phyloP scores from a whole-genome alignment of 768 basidiomycete genomes.

The Trichaptum fuscoviolaceum region DNA sequence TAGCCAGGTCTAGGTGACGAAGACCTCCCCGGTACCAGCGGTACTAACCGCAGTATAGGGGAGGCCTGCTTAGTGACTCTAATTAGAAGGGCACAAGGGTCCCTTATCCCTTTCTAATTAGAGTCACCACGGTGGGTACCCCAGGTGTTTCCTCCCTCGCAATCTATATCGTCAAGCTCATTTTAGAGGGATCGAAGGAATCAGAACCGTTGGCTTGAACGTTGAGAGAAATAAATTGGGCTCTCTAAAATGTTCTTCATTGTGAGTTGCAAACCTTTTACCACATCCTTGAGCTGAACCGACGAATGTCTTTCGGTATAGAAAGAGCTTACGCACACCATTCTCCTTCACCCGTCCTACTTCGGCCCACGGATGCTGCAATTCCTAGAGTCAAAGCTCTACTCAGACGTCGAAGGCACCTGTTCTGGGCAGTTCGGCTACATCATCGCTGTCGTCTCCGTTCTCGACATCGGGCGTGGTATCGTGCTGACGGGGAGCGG shows the following conservation, averaged over 20 bases:
- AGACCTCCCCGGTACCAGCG: too few species aligned
- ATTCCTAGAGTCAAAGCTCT: slow-evolving; percentile 89
- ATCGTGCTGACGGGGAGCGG: slow-evolving; percentile 89
- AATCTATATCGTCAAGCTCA: too few species aligned
- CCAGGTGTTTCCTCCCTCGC: too few species aligned
- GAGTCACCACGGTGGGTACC: too few species aligned
- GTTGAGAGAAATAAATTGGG: too few species aligned
- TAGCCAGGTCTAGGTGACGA: too few species aligned
- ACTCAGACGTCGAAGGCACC: slow-evolving; percentile 95
- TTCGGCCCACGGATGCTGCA: slow-evolving; percentile 95
- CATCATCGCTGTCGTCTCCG: slow-evolving; percentile 88
- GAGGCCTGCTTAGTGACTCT: too few species aligned
- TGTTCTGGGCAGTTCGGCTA: slow-evolving; percentile 95
- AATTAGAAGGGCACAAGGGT: too few species aligned
- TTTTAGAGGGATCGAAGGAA: too few species aligned
- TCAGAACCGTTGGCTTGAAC: too few species aligned
- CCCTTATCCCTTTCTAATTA: too few species aligned
- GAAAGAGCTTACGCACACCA: slow-evolving; percentile 98
- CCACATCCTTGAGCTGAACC: not conserved
- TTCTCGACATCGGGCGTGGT: slow-evolving; percentile 87
- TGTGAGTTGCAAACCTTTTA: slow-evolving; percentile 34
- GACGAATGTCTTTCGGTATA: slow-evolving; percentile 25
- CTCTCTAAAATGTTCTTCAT: slow-evolving; percentile 60
- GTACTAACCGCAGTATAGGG: too few species aligned
- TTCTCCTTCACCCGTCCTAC: slow-evolving; percentile 95